phyloP scores from a whole-genome alignment of 2,329 filamentous ascomycete species.

The Blastomyces parvus region DNA sequence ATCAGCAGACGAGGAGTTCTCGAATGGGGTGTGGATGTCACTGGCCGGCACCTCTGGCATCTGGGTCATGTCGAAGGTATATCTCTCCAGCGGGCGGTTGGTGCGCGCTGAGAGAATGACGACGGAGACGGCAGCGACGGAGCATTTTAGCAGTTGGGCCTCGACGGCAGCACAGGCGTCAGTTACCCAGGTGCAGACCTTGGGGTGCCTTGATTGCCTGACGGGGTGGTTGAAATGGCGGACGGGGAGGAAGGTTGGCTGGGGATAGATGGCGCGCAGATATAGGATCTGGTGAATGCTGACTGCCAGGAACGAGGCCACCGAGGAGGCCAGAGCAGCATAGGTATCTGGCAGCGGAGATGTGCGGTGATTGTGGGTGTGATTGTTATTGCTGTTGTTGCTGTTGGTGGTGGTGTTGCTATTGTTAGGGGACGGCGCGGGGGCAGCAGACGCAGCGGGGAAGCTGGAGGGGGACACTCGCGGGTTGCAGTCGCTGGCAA shows the following conservation, averaged over 20 bases:
- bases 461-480: background rate
- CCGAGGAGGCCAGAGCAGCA: constrained; percentile 55
- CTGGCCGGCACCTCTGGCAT: constrained; percentile 43
- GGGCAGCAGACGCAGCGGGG: background rate
- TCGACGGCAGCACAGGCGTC: constrained; percentile 67
- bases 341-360: constrained; percentile 41
- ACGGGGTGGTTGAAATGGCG: constrained; percentile 77
- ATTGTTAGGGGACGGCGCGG: background rate
- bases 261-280: constrained; percentile 70
- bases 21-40: constrained; percentile 45
- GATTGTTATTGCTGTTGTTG: constrained; percentile 33
- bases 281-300: constrained; percentile 79
- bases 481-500: background rate
- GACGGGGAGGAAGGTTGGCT: constrained; percentile 64
- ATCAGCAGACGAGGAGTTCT: constrained; percentile 20
- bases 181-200: constrained; percentile 74
- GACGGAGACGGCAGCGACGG: constrained; percentile 46
- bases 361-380: constrained; percentile 15
- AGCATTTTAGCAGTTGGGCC: constrained; percentile 56
- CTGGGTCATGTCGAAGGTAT: constrained; percentile 50
- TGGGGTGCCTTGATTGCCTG: constrained; percentile 75
- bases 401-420: constrained; percentile 12
- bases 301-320: constrained; percentile 71
- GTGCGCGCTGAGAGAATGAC: constrained; percentile 46
- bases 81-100: constrained; percentile 48